Base-by-base conservation (phyloP, 177 flowering plant genomes). In the Vitis hybrid region DNA sequence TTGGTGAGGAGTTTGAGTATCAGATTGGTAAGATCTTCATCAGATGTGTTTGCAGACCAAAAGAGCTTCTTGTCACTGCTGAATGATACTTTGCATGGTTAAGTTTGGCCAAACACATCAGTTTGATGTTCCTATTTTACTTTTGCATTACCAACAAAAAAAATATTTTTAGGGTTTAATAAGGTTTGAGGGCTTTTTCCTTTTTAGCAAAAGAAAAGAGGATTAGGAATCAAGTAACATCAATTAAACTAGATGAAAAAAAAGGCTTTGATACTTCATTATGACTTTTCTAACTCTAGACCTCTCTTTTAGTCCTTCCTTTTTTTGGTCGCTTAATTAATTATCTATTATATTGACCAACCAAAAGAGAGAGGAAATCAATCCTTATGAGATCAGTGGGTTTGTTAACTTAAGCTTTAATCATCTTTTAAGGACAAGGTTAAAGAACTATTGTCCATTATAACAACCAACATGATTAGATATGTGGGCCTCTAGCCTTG, bases 391-490 rank as follows among this genome's bases (percentile, higher is more conserved):
- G 3, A 50, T 57, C 7, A 68, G 30, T 40, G 56, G 52, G 46
- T 40, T 40, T 40, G 46, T 60, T 35, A 32, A 52, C 5, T 69
- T 62, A 61, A 70, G 71, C 74, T 78, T 74, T 67, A 70, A 74
- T 70, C 11, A 10, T 66, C 71, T 71, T 78, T 78, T 71, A 64
- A 74, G 69, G 52, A 64, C 69, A 60, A 59, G 18, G 4, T 68
- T 69, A 72, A 74, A 50, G 52, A 58, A 64, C 63, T 40, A 40
- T 16, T 65, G 68, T 56, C 75, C 56, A 78, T 52, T 62, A 71
- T 75, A 75, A 78, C 78, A 60, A 78, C 81, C 81, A 75, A 66
- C 78, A 78, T 63, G 78, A 78, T 75, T 78, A 69, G 81, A 72
- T 69, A 19, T 72, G 81, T 75, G 81, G 81, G 74, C 78, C 81